Conservation (phyloP, 306 rosid genomes). For the Chamaecrista fasciculata region DNA sequence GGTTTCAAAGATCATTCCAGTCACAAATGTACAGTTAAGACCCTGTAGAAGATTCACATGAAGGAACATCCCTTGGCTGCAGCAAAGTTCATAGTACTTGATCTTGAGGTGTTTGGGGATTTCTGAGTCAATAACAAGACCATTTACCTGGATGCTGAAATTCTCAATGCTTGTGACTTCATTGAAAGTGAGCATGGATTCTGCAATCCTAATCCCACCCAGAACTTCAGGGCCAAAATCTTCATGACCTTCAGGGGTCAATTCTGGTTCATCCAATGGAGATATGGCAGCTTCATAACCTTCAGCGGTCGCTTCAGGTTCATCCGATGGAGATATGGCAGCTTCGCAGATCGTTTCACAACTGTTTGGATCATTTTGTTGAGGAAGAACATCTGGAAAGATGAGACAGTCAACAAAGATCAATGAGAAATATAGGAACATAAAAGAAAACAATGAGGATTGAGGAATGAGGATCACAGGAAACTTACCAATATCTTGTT, state of each 20-base stretch:
- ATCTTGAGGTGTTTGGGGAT: constrained; percentile 28
- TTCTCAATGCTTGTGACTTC: constrained; percentile 41
- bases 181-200: constrained; percentile 30
- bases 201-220: constrained; percentile 38
- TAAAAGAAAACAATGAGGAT: neutral
- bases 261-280: constrained; percentile 33
- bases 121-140: constrained; percentile 47
- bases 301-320: too few species aligned
- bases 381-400: constrained; percentile 12
- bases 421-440: neutral
- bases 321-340: too few species aligned
- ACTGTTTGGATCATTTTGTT: constrained; percentile 13
- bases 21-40: constrained; percentile 46
- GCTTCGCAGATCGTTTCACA: neutral
- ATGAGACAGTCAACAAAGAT: too few species aligned
- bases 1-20: constrained; percentile 57
- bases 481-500: constrained; percentile 25
- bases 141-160: constrained; percentile 44
- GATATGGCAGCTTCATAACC: too few species aligned
- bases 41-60: constrained; percentile 54
- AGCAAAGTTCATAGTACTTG: constrained; percentile 59
- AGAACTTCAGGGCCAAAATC: constrained; percentile 23
- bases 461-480: constrained; percentile 20
- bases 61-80: constrained; percentile 51
- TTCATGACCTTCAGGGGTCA: constrained; percentile 29